Base-by-base conservation (phyloP, 345 rosid species). In the Boechera retrofracta region DNA sequence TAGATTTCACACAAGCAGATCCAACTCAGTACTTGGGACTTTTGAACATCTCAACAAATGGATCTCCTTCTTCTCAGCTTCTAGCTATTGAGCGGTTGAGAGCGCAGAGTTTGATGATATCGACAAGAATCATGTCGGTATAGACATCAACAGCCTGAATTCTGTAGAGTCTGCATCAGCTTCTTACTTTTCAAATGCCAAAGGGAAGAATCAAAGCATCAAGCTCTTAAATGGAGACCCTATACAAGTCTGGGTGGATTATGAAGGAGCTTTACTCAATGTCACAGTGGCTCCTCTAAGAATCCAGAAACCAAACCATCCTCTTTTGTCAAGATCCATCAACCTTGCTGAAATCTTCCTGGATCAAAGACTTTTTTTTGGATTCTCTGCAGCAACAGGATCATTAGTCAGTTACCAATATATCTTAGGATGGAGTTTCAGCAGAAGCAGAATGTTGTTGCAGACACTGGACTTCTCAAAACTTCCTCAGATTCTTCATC, bases 341-440 rank as follows among this genome's bases (percentile, higher is more conserved):
- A 83, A 88, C 77, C 73, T 89, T 57, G 83, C 88, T 18, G 47
- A 78, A 3, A 21, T 81, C 55, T 61, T 91, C 76, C 33, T 64
- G 41, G 80, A 82, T 18, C 32, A 77, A 13, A 58, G 3, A 29
- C 55, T 75, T 7, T 84, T 75, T 57, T 75, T 88, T 0, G 94
- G 94, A 29, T 84, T 91, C 82, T 84, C 91, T 21, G 84, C 92
- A 33, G 38, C 92, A 3, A 85, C 90, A 6, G 85, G 89, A 0
- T 45, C 81, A 6, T 13, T 77, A 18, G 4, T 53, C 33, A 77
- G 85, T 44, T 65, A 78, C 42, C 91, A 89, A 4, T 87, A 84
- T 36, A 69, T 89, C 42, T 79, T 83, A 38, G 89, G 96, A n/a
- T 90, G 96, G 91, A 90, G 89, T 78, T 88, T 83, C 69, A 83